Evolutionary conservation across 306 rosid genomes (phyloP), one percentile per base, ranked within the genome.

Genomic region (Cicer cuneatum): DNA sequence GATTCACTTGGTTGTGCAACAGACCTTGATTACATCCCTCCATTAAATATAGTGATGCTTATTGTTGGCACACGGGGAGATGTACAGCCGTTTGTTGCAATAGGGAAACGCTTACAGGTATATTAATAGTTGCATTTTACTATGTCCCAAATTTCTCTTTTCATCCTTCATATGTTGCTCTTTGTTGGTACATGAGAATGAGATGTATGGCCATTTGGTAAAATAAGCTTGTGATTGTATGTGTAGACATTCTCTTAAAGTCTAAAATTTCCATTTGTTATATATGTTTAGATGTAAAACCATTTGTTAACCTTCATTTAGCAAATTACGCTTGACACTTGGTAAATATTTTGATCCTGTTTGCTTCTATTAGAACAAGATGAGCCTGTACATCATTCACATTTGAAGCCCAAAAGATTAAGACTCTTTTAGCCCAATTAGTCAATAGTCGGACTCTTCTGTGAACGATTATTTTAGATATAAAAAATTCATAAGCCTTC

Each of bases 51-150:
- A 75, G 97, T 89, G 65, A 84, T 90, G 85, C 93, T 89, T 82
- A 95, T 95, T 81, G 99, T 95, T 77, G 99, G 99, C 35, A 95
- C 99, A 46, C 96, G 98, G 3, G 99, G 99, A 76, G 99, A 95
- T 80, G 99, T 95, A 65, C 99, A 95, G 42, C 99, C 99, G 21
- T 95, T 95, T 85, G 58, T 90, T 71, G 99, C 99, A 65, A 92
- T 95, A 35, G 99, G 98, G 16, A 95, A 95, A 82, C 93, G 97
- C 52, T 85, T 95, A 80, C 99, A 95, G 93, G 99, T 95, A 72
- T 67, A 51, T 37, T 66, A 37, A 62, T 46, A 7, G 65, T 13
- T 35, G 6, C 65, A 51, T 71, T 78, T 58, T 64, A 72, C 46
- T 29, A 69, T 51, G 40, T 74, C 66, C 73, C 57, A 68, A 56